Evolutionary conservation across 2,329 filamentous ascomycete species (phyloP), one percentile per base, ranked within the genome.

Genomic region (Fusarium azukiicola): DNA sequence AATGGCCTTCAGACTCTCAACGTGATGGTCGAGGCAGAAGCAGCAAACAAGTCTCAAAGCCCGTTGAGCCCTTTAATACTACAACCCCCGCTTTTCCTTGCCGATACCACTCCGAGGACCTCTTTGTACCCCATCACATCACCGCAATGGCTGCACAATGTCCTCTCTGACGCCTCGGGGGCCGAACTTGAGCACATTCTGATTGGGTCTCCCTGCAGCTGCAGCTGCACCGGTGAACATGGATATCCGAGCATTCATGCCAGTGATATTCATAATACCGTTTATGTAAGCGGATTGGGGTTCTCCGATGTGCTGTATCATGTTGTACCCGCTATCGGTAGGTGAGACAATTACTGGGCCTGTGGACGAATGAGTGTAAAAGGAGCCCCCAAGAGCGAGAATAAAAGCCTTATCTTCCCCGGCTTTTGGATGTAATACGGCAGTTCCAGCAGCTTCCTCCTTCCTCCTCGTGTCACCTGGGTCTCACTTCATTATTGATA

Each of bases 171-270:
- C n/a, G 32, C n/a, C 54, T 58, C 54, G 54, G 54, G 54, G 36
- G 54, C 54, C 54, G 54, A 58, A 58, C 17, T 38, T 58, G 54
- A 58, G 54, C 54, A 58, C 32, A 58, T 58, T 58, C 40, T 58
- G 40, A 58, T 58, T 58, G 54, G 54, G 36, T 36, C 54, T 58
- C 23, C 8, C 54, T 58, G 54, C 54, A 58, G 36, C 21, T 36
- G 54, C 19, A 58, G 54, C 54, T 58, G 54, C 54, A 58, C 54
- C 54, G 54, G 54, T 58, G 54, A 58, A 58, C 54, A 58, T 58
- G 54, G 54, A 40, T 58, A 58, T 14, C 40, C 21, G 54, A 58
- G 54, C 32, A 32, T n/a, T 23, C 36, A 58, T 58, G 40, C 54
- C 36, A 58, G 36, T 58, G 38, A 58, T 58, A 58, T 40, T 36